Evolutionary conservation across 225 moss, liverwort and hornwort genomes (phyloP).

Genomic region (Straminergon stramineum): DNA sequence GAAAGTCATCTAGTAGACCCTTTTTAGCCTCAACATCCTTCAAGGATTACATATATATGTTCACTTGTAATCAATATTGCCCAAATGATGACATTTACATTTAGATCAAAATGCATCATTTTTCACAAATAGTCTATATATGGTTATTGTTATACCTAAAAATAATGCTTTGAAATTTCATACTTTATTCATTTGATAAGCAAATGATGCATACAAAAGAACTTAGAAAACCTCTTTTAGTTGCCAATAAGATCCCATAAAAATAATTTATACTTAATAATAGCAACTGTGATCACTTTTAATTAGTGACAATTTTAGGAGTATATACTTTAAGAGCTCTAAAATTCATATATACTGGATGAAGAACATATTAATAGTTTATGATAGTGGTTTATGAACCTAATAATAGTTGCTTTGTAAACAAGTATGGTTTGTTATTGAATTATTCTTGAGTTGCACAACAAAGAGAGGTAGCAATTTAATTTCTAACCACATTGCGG

Average conservation of each 20-base stretch:
- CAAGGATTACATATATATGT: not conserved
- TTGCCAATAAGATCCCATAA: too few species aligned
- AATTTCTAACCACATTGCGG: not conserved
- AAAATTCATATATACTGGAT: not conserved
- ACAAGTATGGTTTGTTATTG: not conserved
- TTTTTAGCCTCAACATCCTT: not conserved
- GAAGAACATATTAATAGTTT: not conserved
- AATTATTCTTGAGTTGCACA: not conserved
- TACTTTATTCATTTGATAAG: not conserved
- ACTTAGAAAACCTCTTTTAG: not conserved
- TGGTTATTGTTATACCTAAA: not conserved
- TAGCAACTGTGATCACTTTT: not conserved
- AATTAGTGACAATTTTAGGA: not conserved
- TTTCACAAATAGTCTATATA: not conserved
- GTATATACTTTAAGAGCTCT: not conserved
- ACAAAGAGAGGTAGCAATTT: not conserved
- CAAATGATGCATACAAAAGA: not conserved
- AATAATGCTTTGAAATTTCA: not conserved
- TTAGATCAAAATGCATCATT: not conserved
- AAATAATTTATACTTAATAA: not conserved
- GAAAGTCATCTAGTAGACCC: not conserved
- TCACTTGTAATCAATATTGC: not conserved
- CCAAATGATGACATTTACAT: not conserved
- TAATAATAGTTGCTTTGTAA: not conserved
- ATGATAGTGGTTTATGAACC: not conserved